Evolutionary conservation across 768 basidiomycete genomes (phyloP).

Genomic region (Royoungia palumana): DNA sequence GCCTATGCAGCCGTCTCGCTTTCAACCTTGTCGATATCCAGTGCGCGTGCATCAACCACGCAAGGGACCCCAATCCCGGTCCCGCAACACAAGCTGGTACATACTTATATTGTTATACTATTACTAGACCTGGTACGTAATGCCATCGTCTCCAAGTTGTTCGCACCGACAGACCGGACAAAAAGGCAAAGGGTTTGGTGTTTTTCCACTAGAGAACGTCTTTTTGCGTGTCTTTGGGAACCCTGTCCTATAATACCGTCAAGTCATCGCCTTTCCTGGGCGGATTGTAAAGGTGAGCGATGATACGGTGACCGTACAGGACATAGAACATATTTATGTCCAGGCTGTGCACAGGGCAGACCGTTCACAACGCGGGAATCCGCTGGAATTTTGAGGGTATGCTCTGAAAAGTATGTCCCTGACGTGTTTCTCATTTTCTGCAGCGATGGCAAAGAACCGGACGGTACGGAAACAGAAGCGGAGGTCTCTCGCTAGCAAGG

Average conservation of each 20-base stretch:
- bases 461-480: conserved; percentile 25
- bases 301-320: not conserved
- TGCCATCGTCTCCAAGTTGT: not conserved
- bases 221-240: conserved; percentile 23
- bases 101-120: not conserved
- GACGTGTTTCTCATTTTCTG: not conserved
- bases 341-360: not conserved
- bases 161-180: not conserved
- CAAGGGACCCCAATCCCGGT: not conserved
- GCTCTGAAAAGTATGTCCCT: not conserved
- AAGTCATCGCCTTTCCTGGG: not conserved
- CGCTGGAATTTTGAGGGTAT: conserved; percentile 1
- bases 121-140: not conserved
- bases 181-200: not conserved
- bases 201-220: not conserved
- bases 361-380: not conserved
- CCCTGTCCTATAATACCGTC: conserved; percentile 20
- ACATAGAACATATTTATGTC: not conserved
- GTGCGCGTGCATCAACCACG: not conserved
- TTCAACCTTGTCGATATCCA: not conserved
- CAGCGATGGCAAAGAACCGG: conserved; percentile 15
- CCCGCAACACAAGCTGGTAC: not conserved
- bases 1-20: not conserved
- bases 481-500: conserved; percentile 21
- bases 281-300: conserved; percentile 3